phyloP scores from a whole-genome alignment of 108 stramenopile species.

The Cylindrotheca closterium region DNA sequence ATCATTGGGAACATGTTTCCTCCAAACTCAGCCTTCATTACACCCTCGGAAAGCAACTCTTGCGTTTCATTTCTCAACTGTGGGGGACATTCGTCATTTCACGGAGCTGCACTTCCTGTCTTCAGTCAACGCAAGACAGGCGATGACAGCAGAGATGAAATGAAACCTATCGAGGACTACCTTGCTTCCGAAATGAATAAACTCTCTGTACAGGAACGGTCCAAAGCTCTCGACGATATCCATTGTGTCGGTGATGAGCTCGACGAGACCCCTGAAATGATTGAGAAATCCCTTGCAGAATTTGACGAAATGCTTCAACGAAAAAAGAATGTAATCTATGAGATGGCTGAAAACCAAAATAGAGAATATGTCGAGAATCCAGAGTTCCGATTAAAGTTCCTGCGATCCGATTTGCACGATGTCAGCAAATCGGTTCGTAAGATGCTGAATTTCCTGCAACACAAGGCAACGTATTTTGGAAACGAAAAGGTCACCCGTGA shows the following conservation, averaged over 20 bases:
- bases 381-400: constrained; percentile 15
- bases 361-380: neutral
- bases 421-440: neutral
- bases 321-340: neutral
- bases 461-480: constrained; percentile 9
- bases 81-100: too few relatives aligned
- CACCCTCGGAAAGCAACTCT: too few relatives aligned
- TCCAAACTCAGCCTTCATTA: too few relatives aligned
- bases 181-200: neutral
- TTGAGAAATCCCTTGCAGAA: neutral
- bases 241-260: neutral
- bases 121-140: too few relatives aligned
- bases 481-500: constrained; percentile 4
- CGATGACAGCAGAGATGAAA: too few relatives aligned
- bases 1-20: too few relatives aligned
- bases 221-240: neutral
- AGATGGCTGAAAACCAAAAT: neutral
- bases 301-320: neutral
- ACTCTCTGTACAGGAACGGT: neutral
- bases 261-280: neutral
- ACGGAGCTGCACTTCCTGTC: too few relatives aligned
- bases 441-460: constrained; percentile 9
- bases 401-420: constrained; percentile 9
- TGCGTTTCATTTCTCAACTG: too few relatives aligned
- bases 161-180: neutral